phyloP scores from a whole-genome alignment of 1,139 yeast genomes.

The Hansenula lynferdii region DNA sequence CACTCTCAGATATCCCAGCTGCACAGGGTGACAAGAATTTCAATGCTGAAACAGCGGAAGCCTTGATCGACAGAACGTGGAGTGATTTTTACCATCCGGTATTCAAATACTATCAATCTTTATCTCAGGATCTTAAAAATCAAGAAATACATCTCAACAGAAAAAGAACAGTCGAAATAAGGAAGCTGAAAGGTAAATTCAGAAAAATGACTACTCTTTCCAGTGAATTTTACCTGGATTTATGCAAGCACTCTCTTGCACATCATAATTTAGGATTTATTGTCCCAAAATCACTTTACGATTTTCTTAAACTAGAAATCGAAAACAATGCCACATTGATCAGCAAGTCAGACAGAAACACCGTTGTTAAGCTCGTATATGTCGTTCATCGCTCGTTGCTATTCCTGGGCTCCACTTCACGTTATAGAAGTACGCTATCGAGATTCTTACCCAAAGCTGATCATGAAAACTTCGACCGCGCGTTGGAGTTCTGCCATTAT shows the following conservation, averaged over 20 bases:
- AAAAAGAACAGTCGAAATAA: slow-evolving; percentile 42
- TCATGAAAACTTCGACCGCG: slow-evolving; percentile 34
- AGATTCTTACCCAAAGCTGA: slow-evolving; percentile 36
- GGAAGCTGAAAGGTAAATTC: slow-evolving; percentile 50
- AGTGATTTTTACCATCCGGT: slow-evolving; percentile 59
- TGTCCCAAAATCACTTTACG: slow-evolving; percentile 25
- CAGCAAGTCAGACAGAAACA: slow-evolving; percentile 13
- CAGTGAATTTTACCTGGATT: slow-evolving; percentile 41
- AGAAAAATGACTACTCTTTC: slow-evolving; percentile 43
- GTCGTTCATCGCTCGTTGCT: slow-evolving; percentile 51
- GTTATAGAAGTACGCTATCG: slow-evolving; percentile 49
- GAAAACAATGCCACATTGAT: slow-evolving; percentile 15
- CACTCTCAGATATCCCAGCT: slow-evolving; percentile 11
- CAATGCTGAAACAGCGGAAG: slow-evolving; percentile 17
- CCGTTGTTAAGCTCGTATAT: slow-evolving; percentile 38
- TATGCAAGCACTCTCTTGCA: slow-evolving; percentile 33
- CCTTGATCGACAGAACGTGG: slow-evolving; percentile 48
- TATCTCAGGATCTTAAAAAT: slow-evolving; percentile 23
- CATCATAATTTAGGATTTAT: slow-evolving; percentile 31
- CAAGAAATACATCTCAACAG: slow-evolving; percentile 18
- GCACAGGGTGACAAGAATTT: slow-evolving; percentile 9
- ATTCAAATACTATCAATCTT: slow-evolving; percentile 39
- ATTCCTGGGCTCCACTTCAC: slow-evolving; percentile 54
- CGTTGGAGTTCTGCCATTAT: slow-evolving; percentile 44
- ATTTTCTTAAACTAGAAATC: slow-evolving; percentile 8